A percentile compares a stretch with the other conserved stretches of the same genome.
Evolutionary conservation across 345 rosid species (phyloP).

Genomic region (Adansonia digitata): DNA sequence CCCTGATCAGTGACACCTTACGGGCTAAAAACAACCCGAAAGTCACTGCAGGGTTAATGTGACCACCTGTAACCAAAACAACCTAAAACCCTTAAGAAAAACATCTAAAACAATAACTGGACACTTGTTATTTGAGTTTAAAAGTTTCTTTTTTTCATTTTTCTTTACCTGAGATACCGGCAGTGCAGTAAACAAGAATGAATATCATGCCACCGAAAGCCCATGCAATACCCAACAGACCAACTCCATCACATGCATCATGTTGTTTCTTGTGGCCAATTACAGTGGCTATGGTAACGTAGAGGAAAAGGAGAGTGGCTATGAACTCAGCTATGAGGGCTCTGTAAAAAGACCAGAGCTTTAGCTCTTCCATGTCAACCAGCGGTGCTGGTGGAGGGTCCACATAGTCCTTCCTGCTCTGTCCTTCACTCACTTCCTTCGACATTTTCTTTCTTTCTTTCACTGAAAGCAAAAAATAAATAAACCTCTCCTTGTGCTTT

Average conservation of each 20-base stretch:
- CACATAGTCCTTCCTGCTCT: constrained; percentile 66
- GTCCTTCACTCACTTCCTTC: constrained; percentile 78
- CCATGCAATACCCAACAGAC: constrained; percentile 15
- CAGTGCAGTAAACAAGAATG: constrained; percentile 17
- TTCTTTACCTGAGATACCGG: constrained; percentile 12
- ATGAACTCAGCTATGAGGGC: constrained; percentile 93
- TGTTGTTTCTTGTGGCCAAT: constrained; percentile 10
- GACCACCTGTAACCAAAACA: constrained; percentile 17
- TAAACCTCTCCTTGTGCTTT: neutral
- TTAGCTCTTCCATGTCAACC: constrained; percentile 56
- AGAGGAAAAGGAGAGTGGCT: constrained; percentile 88
- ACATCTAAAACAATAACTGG: neutral
- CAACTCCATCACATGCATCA: constrained; percentile 2
- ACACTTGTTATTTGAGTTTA: neutral
- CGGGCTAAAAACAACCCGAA: constrained; percentile 42
- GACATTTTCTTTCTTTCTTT: constrained; percentile 39
- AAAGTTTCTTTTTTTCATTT: neutral
- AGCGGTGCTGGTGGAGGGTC: constrained; percentile 98
- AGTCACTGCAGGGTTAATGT: constrained; percentile 67
- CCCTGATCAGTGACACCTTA: constrained; percentile 63
- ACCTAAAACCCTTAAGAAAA: neutral
- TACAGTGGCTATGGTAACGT: constrained; percentile 13
- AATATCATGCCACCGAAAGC: constrained; percentile 19
- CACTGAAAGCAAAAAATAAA: neutral
- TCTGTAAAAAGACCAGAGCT: constrained; percentile 85